Evolutionary conservation across 768 basidiomycete species (phyloP), one percentile per base, ranked within the genome.

Genomic region (Boletus tomentosulus): DNA sequence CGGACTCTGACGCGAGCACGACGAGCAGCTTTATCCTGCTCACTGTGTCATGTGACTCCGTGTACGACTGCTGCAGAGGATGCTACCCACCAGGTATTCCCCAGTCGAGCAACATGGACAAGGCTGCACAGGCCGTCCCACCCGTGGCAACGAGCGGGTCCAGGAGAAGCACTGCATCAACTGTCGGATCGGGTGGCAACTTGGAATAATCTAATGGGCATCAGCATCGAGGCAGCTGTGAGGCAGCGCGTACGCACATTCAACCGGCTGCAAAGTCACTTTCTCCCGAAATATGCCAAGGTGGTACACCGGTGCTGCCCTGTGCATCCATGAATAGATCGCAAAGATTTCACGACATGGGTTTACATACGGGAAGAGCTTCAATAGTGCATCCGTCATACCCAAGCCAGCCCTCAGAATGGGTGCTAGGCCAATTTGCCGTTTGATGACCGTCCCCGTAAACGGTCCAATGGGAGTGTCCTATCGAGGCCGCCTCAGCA

Each of bases 71-170:
- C 19, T 24, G 15, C 28, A 34, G 41, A 12, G 30, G 43, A 12
- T 27, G 34, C 34, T 41, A 64, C 79, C 57, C 59, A 89, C 90
- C 54, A 15, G 85, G 76, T 60, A 91, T 78, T 28, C 90, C 89
- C 90, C 89, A 92, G 50, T 92, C 92, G 2, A 77, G 62, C 49
- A 96, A 78, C 92, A 97, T 98, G 48, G 79, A 64, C 51, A 98
- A 68, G 9, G 95, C 95, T 16, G 96, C 94, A 57, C 81, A 79
- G 3, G 90, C 92, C 4, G 96, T 98, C 11, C 92, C 90, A 48
- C 94, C 96, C 3, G 96, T 98, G 0, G 96, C 96, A 62, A 98
- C 86, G 31, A 98, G 73, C 16, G 96, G 96, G 61, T 98, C 96
- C 30, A 98, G 77, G 24, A 98, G 74, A 72, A 85, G 92, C n/a